Conservation (phyloP, 1,284 basidiomycete genomes). For the Irpex rosettiformis region DNA sequence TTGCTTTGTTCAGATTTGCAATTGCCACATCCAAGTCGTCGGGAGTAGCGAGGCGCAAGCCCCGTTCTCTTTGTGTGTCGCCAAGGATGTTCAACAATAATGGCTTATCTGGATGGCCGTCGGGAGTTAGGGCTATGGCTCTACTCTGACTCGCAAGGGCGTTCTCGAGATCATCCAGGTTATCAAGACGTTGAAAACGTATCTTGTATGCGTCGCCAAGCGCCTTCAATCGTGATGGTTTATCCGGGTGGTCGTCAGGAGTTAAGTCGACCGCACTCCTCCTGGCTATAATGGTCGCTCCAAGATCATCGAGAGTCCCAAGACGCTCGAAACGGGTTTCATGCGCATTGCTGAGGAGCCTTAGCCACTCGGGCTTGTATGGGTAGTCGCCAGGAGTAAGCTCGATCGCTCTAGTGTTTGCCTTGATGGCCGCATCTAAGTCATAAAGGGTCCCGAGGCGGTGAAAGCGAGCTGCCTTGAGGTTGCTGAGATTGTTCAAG, state of each 20-base stretch:
- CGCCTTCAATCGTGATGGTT: background rate
- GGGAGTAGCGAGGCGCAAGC: background rate
- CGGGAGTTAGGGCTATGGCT: background rate
- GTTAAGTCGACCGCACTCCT: background rate
- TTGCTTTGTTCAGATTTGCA: background rate
- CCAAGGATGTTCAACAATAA: background rate
- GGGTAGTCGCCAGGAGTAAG: background rate
- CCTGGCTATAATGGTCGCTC: background rate
- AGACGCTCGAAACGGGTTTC: background rate
- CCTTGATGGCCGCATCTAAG: background rate
- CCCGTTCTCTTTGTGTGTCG: background rate
- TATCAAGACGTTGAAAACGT: background rate
- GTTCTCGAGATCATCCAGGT: background rate
- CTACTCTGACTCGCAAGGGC: background rate
- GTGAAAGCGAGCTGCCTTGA: background rate
- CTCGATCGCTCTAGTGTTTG: background rate
- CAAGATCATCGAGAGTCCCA: background rate
- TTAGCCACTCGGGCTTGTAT: background rate
- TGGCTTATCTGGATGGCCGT: background rate
- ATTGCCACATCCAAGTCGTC: background rate
- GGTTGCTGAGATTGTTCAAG: background rate
- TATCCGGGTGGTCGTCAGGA: background rate
- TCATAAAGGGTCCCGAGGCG: background rate
- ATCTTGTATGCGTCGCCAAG: background rate
- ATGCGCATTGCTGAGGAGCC: background rate